Evolutionary conservation across 2,329 filamentous ascomycete genomes (phyloP), one percentile per base, ranked within the genome.

Genomic region (Samsoniella hepiali): DNA sequence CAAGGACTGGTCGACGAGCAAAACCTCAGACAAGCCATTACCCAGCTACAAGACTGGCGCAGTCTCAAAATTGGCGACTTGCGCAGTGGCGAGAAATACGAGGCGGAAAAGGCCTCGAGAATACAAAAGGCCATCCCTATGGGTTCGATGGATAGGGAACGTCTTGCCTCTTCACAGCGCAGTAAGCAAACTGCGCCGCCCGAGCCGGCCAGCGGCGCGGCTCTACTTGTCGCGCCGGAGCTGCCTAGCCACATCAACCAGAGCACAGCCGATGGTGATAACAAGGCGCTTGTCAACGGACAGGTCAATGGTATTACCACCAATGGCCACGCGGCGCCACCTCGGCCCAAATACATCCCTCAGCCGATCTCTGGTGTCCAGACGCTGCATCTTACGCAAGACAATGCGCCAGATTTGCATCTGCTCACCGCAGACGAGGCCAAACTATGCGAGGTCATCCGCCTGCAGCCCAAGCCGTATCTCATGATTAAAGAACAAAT

Each of bases 31-130:
- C 88, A 96, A 72, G 95, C 95, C 44, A 97, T 99, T 64, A 68
- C 84, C 0, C 94, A 98, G 73, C 81, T 99, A 3, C 94, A 98
- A 72, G 95, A 98, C 71, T 99, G 95, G 95, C 88, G 95, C 38
- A 85, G 85, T 54, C 86, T 91, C 77, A 87, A 89, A 27, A 95
- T 99, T 65, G 90, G 89, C 1, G 93, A 96, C 66, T 82, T 99
- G 11, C 88, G 89, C 63, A 88, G 88, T 31, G 95, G 95, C 36
- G 92, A 97, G 74, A 96, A 94, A 73, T 99, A 95, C 72, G 95
- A 99, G 76, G 81, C 86, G 22, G 95, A 98, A 67, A 99, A 98
- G 77, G 82, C 89, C 40, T 78, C 85, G 63, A 85, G 95, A 13
- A 85, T 88, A 58, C 89, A 93, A 69, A 88, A 87, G 68, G 73